Base-by-base conservation (phyloP, 2,329 filamentous ascomycete genomes). In the Ilyonectria mors-panacis region DNA sequence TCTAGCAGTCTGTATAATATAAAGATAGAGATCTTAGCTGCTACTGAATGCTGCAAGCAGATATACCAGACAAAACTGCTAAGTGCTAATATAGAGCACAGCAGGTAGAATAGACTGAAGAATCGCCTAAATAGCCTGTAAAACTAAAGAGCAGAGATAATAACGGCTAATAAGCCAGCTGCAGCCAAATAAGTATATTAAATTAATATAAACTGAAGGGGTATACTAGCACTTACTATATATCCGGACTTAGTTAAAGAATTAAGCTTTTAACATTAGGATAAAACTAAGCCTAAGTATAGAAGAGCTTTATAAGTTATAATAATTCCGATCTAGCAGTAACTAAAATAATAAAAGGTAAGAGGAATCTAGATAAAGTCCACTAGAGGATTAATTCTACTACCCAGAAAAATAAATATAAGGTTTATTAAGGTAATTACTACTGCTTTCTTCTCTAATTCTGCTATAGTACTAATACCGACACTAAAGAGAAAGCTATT, bases 361-460 rank as follows among this genome's bases (percentile, higher is more conserved):
- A 59, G 42, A 1, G 42, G 30, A 39, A 59, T 50, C 28, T 48
- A 3, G 15, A 42, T 9, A 39, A 59, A 42, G 28, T 59, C 30
- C 7, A n/a, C 56, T 2, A 59, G 28, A 37, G 44, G 44, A 39
- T 59, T 59, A 23, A 28, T 59, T 59, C 30, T 59, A 17, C 44
- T 28, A 3, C 44, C 56, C 9, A 59, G 9, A 50, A 59, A 59
- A n/a, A 50, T 3, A 39, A 59, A 44, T n/a, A 59, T 59, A 1
- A 59, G 44, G 30, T 59, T 59, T 2, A 19, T 19, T 3, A 10
- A 59, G 21, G 56, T n/a, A 59, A 59, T 59, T 42, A 2, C 28
- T 39, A 10, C 28, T 1, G n/a, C 42, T 39, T 28, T 37, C 9
- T 59, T 59, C 44, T 51, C 44, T 5, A 59, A 26, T 28, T 50